Evolutionary conservation across 306 rosid species (phyloP), one percentile per base, ranked within the genome.

Genomic region (Vigna angularis): DNA sequence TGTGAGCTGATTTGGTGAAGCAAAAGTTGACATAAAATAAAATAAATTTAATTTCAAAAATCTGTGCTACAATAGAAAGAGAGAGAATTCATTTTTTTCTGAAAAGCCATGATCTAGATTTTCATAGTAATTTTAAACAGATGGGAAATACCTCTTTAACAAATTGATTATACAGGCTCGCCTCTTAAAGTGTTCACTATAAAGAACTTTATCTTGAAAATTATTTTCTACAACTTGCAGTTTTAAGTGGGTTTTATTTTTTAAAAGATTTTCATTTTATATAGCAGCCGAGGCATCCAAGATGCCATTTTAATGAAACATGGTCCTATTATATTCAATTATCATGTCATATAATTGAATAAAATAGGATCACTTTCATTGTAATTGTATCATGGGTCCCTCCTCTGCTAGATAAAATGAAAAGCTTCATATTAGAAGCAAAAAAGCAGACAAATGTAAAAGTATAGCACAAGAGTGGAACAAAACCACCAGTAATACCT

Each of bases 401-500:
- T n/a, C 26, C 3, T 50, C 58, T 67, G 59, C 22, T 28, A 64
- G 14, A 20, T 66, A 40, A 64, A 66, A 57, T 45, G 47, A 42
- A 50, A 63, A 20, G 2, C 47, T 67, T 70, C 73, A 18, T 36
- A 48, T 82, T 55, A 38, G 52, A 83, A 68, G 53, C 30, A 49
- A 52, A 72, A 42, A 17, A 14, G 48, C 53, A 74, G 24, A 44
- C 28, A 65, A 55, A 56, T 26, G 75, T 58, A 20, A 44, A 50
- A 44, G 34, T 20, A 30, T 32, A 63, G 13, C 44, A 61, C 70
- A 20, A 78, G 42, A 80, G 13, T 52, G 68, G 34, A 53, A 38
- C 52, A 59, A 53, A 53, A 61, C 61, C 51, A 64, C 52, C 42
- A 56, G 77, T 16, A 76, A 34, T 90, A 94, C 98, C 98, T 90